Evolutionary conservation across 345 rosid genomes (phyloP).

Genomic region (Melastoma malabathricum): DNA sequence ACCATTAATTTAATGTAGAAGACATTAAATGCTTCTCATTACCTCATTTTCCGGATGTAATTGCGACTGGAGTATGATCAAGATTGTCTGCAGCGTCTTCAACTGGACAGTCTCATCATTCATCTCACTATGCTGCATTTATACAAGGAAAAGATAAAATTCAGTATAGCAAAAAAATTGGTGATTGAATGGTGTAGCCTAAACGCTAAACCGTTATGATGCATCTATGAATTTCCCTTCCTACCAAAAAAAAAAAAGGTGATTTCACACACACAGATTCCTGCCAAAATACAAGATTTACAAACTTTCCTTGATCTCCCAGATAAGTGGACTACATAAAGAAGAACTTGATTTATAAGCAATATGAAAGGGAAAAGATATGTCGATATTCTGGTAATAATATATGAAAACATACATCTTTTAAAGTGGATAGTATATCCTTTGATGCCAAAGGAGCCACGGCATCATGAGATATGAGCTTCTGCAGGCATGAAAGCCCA

Average conservation of each 20-base stretch:
- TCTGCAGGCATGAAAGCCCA: constrained; percentile 90
- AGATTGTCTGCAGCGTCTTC: constrained; percentile 86
- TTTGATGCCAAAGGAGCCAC: constrained; percentile 72
- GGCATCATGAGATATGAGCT: constrained; percentile 92
- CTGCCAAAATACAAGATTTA: not conserved
- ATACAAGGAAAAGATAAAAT: constrained; percentile 11
- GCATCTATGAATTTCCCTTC: too few species aligned
- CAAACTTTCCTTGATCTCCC: too few species aligned
- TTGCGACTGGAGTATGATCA: constrained; percentile 84
- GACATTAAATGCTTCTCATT: constrained; percentile 1
- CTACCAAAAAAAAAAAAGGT: too few species aligned
- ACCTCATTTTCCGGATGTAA: constrained; percentile 91
- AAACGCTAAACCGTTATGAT: too few species aligned
- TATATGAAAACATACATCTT: constrained; percentile 48
- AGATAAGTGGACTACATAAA: too few species aligned
- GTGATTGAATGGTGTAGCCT: not conserved
- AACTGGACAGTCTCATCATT: constrained; percentile 84
- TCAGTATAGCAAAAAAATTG: not conserved
- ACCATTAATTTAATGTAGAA: too few species aligned
- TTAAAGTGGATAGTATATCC: constrained; percentile 69
- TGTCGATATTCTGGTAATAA: not conserved
- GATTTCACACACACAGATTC: not conserved
- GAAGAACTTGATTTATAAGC: too few species aligned
- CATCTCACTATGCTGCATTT: constrained; percentile 89
- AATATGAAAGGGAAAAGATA: not conserved